These are phyloP conservation scores for Kwoniella pini DNA, from an alignment of 768 basidiomycete genomes.

Conservation along the genomic window DNA sequence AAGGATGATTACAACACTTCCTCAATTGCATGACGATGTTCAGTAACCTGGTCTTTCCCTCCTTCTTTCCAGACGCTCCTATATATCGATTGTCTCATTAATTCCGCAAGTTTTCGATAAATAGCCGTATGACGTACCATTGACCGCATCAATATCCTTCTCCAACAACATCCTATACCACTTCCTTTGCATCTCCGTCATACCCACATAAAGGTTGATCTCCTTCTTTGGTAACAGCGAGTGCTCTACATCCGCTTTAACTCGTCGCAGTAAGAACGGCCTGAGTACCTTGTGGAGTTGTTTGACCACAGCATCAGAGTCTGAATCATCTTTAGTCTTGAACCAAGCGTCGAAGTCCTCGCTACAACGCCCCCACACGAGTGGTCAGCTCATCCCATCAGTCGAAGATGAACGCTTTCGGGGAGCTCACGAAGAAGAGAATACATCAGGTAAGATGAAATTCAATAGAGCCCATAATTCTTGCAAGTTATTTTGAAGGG, in stretches of 20 bases:
- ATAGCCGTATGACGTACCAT: constrained; percentile 62
- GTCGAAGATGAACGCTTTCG: background rate
- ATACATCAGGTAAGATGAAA: constrained; percentile 96
- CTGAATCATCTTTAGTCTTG: constrained; percentile 74
- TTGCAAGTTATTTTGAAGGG: constrained; percentile 93
- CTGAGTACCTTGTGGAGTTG: constrained; percentile 95
- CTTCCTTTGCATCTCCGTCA: constrained; percentile 95
- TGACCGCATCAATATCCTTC: constrained; percentile 98
- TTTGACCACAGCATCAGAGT: constrained; percentile 88
- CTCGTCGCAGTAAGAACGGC: constrained; percentile 88
- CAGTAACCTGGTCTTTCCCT: constrained; percentile 95
- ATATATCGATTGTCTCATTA: too few relatives aligned
- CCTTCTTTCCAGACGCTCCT: constrained; percentile 94
- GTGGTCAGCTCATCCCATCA: constrained; percentile 3
- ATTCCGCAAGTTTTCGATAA: too few relatives aligned
- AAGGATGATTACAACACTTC: constrained; percentile 57
- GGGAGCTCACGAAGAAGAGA: constrained; percentile 59
- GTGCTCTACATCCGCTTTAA: constrained; percentile 97
- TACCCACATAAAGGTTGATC: constrained; percentile 95
- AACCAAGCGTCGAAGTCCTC: constrained; percentile 90
- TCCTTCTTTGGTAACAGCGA: constrained; percentile 95
- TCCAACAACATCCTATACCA: constrained; percentile 93
- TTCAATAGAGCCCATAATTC: constrained; percentile 94
- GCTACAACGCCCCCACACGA: constrained; percentile 47
- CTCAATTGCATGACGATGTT: constrained; percentile 98